These are phyloP conservation scores for Salvia miltiorrhiza DNA, from an alignment of 257 asterid genomes.

Conservation along the genomic window DNA sequence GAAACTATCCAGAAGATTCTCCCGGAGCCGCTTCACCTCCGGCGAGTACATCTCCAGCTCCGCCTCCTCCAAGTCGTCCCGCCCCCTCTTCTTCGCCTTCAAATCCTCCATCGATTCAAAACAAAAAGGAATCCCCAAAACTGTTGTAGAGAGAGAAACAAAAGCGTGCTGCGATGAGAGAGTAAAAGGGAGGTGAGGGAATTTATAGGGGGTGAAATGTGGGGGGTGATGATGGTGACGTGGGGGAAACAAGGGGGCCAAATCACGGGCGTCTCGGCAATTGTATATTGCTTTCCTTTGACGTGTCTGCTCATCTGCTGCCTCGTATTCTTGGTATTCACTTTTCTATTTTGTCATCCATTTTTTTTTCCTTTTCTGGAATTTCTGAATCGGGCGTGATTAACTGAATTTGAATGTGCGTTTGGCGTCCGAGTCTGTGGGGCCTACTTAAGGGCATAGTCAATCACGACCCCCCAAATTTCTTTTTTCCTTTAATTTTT, in stretches of 20 bases:
- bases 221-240: constrained; percentile 38
- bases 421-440: constrained; percentile 36
- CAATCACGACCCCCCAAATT: constrained; percentile 26
- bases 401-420: constrained; percentile 24
- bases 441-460: constrained; percentile 24
- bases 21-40: constrained; percentile 67
- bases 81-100: constrained; percentile 41
- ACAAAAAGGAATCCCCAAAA: background rate
- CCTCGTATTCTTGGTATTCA: constrained; percentile 25
- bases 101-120: constrained; percentile 36
- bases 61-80: constrained; percentile 40
- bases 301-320: constrained; percentile 41
- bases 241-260: constrained; percentile 29
- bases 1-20: constrained; percentile 47
- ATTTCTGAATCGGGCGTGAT: constrained; percentile 9
- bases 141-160: constrained; percentile 19
- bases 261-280: constrained; percentile 42
- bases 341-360: background rate
- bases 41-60: constrained; percentile 43
- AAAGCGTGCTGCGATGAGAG: constrained; percentile 12
- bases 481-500: background rate
- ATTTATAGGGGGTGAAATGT: constrained; percentile 34
- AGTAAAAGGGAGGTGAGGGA: background rate
- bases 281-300: constrained; percentile 23
- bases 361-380: background rate